Base-by-base conservation (phyloP, 306 rosid species). In the Vigna unguiculata region DNA sequence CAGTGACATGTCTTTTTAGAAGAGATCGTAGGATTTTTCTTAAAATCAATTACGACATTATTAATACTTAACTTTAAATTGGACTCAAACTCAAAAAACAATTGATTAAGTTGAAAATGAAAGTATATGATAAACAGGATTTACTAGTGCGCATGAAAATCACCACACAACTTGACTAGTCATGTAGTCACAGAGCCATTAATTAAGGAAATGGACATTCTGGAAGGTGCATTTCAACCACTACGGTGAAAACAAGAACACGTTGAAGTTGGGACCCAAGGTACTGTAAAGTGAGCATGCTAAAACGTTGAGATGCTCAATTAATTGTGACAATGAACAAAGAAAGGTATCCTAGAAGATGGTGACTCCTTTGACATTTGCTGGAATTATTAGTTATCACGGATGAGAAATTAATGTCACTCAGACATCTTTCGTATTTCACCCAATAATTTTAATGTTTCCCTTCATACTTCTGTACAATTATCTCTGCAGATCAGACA, bases 301-400 rank as follows among this genome's bases (percentile, higher is more conserved):
- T 61, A 32, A 12, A 51, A 57, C 75, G 78, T 41, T 53, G 24
- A 55, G 48, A 80, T 84, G 82, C 74, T 71, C 62, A 38, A 59
- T 43, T 21, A 68, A 76, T 71, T 54, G 52, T 71, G 16, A 49
- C 63, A 61, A 49, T 21, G 79, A 77, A 80, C 84, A 57, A 80
- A 66, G 41, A 57, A 57, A 76, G 46, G 62, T 63, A 53, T 62
- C 87, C 71, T 14, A 7, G 38, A 52, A 55, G 79, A 80, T 71
- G 10, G 79, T 6, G 62, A 80, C 84, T 76, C 64, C 45, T 64
- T 58, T 84, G 73, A 57, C 69, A 71, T 64, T 60, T 25, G n/a
- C 16, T 20, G 62, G 53, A 60, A 58, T 75, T 75, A 9, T 69
- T 14, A 34, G 59, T 22, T 70, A 3, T 24, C 14, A n/a, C 19